Conservation (phyloP, 108 stramenopile species). For the Fistulifera pelliculosa region DNA sequence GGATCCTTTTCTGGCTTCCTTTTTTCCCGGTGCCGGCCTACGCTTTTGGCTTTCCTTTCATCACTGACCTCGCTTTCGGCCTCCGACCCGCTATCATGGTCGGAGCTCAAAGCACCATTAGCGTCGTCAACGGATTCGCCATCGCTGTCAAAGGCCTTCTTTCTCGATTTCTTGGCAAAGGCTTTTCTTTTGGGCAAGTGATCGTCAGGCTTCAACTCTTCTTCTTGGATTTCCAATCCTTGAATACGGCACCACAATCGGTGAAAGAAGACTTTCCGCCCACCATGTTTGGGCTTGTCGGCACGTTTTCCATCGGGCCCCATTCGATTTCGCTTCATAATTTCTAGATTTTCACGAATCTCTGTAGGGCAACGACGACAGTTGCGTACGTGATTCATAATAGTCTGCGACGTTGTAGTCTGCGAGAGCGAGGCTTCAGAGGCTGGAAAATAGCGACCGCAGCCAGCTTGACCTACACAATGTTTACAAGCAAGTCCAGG, state of each 20-base stretch:
- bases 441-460: conserved; percentile 82
- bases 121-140: conserved; percentile 20
- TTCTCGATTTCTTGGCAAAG: conserved; percentile 15
- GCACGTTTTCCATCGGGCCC: conserved; percentile 53
- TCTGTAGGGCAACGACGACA: conserved; percentile 76
- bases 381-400: conserved; percentile 81
- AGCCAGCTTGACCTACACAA: conserved; percentile 79
- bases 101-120: conserved; percentile 22
- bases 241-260: conserved; percentile 85
- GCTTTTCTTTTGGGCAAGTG: conserved; percentile 19
- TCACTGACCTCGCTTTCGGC: conserved; percentile 26
- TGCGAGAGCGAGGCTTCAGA: conserved; percentile 80
- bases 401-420: conserved; percentile 81
- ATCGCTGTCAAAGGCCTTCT: conserved; percentile 22
- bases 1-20: conserved; percentile 7
- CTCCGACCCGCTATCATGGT: conserved; percentile 28
- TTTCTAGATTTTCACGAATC: conserved; percentile 72
- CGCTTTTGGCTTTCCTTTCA: conserved; percentile 12
- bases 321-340: conserved; percentile 71
- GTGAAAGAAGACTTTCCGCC: conserved; percentile 84
- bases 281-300: conserved; percentile 82
- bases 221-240: conserved; percentile 42
- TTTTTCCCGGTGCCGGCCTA: not conserved
- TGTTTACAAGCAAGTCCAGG: conserved; percentile 80
- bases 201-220: conserved; percentile 21